phyloP scores from a whole-genome alignment of 1,139 yeast species.

The Yamadazyma conglobata region DNA sequence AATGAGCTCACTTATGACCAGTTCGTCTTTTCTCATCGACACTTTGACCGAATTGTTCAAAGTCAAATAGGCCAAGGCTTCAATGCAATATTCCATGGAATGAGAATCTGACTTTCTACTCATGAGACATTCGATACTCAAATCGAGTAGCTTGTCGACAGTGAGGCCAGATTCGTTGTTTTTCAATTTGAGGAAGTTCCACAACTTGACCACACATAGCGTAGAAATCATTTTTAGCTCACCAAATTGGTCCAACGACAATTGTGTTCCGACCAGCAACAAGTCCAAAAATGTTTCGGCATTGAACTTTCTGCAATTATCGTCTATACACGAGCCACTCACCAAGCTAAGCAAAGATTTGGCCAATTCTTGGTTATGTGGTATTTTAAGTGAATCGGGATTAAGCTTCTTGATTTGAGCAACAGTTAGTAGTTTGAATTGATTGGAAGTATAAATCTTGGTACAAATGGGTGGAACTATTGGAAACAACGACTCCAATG shows the following conservation, averaged over 20 bases:
- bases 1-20: conserved; percentile 22
- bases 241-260: conserved; percentile 10
- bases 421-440: conserved; percentile 8
- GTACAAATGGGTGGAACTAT: conserved; percentile 13
- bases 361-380: conserved; percentile 6
- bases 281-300: conserved; percentile 27
- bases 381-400: conserved; percentile 6
- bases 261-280: conserved; percentile 20
- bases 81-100: conserved; percentile 26
- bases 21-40: conserved; percentile 30
- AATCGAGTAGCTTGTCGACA: conserved; percentile 19
- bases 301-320: conserved; percentile 33
- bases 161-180: conserved; percentile 22
- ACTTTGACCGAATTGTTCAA: conserved; percentile 31
- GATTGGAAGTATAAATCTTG: conserved; percentile 12
- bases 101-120: conserved; percentile 6
- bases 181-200: conserved; percentile 31
- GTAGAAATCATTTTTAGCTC: conserved; percentile 30
- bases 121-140: conserved; percentile 17
- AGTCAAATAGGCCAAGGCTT: conserved; percentile 47
- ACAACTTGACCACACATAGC: conserved; percentile 38
- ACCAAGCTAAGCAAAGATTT: conserved; percentile 22
- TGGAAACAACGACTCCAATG: conserved; percentile 14
- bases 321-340: conserved; percentile 35
- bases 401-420: conserved; percentile 9